Evolutionary conservation across 768 basidiomycete genomes (phyloP), one percentile per base, ranked within the genome.

Genomic region (Suillus subalutaceus): DNA sequence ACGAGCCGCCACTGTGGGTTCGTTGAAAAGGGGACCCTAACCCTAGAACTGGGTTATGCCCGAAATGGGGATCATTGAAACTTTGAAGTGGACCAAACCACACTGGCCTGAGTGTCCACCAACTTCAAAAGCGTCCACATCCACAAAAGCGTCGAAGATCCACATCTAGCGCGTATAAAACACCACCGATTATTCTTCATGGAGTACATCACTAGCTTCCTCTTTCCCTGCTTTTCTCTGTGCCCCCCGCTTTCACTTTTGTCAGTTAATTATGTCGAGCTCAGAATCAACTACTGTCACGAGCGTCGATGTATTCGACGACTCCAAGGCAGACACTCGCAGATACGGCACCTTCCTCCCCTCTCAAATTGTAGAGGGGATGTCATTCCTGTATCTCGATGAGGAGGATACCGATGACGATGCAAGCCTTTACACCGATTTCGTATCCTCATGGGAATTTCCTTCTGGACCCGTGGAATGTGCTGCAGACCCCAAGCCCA

Each of bases 301-400:
- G 7, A 16, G 2, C 41, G 6, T 30, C 30, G 20, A 20, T 30
- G 20, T 26, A 18, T 43, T 60, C 41, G 41, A 60, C 7, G 52
- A 55, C 23, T 7, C n/a, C n/a, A 63, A 62, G 15, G 64, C 58
- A 18, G 70, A 77, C 12, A 74, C 70, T 60, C 74, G 77, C 41
- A 74, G 77, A 44, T 77, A 74, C 46, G 77, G 68, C 2, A 23
- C 55, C 23, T 65, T 77, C 59, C 71, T 77, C 46, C 60, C 69
- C 50, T 26, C 53, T 7, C 67, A 74, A 20, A 53, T 52, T 15
- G 63, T 62, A 43, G 65, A 63, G 30, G 38, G 35, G 8, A 9
- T 65, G 32, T 64, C 66, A 43, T 43, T 66, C 23, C 58, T 66
- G 46, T 65, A 55, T 30, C 40, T 57, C 38, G 66, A 68, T 62